Conservation (phyloP, 129 eudicot genomes). For the Tanacetum coccineum region DNA sequence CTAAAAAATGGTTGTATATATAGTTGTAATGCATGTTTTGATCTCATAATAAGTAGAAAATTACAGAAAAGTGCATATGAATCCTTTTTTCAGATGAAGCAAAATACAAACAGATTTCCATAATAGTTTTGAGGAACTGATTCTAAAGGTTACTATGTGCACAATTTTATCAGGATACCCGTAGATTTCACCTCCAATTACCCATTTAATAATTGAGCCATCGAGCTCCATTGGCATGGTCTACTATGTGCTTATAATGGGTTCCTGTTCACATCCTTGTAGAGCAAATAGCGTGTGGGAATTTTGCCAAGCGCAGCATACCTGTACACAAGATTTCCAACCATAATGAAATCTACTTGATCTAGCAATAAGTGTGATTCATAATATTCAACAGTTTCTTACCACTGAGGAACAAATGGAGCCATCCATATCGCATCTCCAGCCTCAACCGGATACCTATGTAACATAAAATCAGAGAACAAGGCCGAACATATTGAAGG, state of each 20-base stretch:
- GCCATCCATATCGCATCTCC: constrained; percentile 99
- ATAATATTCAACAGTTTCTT: constrained; percentile 21
- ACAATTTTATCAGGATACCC: constrained; percentile 11
- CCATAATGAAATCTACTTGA: constrained; percentile 4
- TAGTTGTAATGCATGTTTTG: constrained; percentile 5
- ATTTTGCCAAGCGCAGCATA: constrained; percentile 96
- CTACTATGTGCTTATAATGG: constrained; percentile 42
- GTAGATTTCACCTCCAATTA: constrained; percentile 14
- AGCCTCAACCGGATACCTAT: constrained; percentile 93
- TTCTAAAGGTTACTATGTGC: neutral
- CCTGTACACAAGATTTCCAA: constrained; percentile 48
- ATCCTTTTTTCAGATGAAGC: neutral
- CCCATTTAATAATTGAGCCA: constrained; percentile 15
- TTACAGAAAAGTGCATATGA: neutral
- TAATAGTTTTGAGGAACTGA: neutral
- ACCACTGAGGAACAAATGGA: constrained; percentile 99
- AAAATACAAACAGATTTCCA: neutral
- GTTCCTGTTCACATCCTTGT: constrained; percentile 91
- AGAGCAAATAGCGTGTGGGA: constrained; percentile 76
- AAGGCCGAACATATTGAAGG: neutral
- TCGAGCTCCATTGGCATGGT: constrained; percentile 3
- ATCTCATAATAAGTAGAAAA: neutral
- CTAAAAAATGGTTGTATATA: neutral
- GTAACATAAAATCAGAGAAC: neutral
- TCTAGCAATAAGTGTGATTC: constrained; percentile 1